phyloP scores from a whole-genome alignment of 2,329 filamentous ascomycete genomes.

The Aureobasidium mangrovei region DNA sequence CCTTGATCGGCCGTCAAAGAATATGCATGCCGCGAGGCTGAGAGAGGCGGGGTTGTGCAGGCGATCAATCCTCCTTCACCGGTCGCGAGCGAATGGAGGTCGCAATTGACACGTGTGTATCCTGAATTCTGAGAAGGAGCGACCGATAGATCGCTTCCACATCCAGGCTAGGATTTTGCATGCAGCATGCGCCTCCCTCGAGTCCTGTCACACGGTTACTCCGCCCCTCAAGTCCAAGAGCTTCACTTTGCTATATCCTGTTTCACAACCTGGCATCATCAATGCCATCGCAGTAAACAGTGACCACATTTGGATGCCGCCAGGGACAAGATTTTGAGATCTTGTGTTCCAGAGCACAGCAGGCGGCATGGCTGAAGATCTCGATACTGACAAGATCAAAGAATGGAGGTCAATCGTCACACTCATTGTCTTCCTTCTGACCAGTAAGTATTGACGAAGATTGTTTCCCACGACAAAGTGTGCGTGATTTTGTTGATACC shows the following conservation, averaged over 20 bases:
- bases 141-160: too few relatives aligned
- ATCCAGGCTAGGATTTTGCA: too few relatives aligned
- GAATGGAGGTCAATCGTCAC: conserved; percentile 63
- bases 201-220: too few relatives aligned
- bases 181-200: too few relatives aligned
- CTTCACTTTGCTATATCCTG: too few relatives aligned
- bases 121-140: too few relatives aligned
- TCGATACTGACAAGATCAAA: conserved; percentile 49
- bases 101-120: too few relatives aligned
- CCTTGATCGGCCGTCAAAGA: neutral
- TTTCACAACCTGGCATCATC: too few relatives aligned
- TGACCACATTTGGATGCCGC: neutral
- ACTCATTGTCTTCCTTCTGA: conserved; percentile 58
- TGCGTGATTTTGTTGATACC: neutral
- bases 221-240: too few relatives aligned
- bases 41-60: neutral
- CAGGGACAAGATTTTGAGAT: neutral
- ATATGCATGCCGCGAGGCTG: neutral
- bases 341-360: neutral
- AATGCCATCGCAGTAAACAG: too few relatives aligned
- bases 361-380: conserved; percentile 25
- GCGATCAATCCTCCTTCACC: neutral
- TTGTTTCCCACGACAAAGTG: conserved; percentile 3
- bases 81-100: neutral
- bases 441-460: conserved; percentile 47